Evolutionary conservation across 164 flowering plant species (phyloP), one percentile per base, ranked within the genome.

Genomic region (Santalum album): DNA sequence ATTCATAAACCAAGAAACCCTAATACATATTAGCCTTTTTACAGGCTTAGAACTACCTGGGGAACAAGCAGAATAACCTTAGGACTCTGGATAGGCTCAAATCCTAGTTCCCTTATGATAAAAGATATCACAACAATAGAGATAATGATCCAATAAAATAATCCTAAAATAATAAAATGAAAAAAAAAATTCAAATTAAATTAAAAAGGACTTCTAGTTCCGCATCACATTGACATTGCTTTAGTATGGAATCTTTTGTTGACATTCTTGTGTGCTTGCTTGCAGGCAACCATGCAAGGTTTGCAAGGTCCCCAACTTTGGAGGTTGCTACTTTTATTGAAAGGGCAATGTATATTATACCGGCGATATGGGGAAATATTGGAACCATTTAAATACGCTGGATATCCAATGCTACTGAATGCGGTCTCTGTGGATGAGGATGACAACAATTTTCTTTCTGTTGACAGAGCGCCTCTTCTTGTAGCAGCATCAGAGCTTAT

Each of bases 331-430:
- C 96, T 94, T 73, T 66, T 94, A 46, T 65, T 94, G 72, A 94
- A 82, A 74, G 97, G 96, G 34, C 99, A 94, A 49, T 94, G 99
- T 59, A 94, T 94, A 48, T 76, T 94, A 44, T 94, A 87, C 64
- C 68, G 97, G 69, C 79, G 95, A 47, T 81, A 94, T 74, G 97
- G 99, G 50, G 60, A 72, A 65, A 70, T 94, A 27, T 66, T 94
- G 73, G 94, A 90, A 70, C 99, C 99, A 26, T 94, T 94, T 69
- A 94, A 94, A 65, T 94, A 90, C 81, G 99, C 99, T 72, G 99
- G 99, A n/a, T 94, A 90, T 69, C 97, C 96, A 0, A 90, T 90
- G 99, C 60, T 94, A 72, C 87, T 94, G 35, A 84, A 76, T 80
- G 92, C 96, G 27, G 78, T 94, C 57, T 90, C 97, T 23, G 97